Percentiles rank a stretch among this genome's conserved stretches.
Evolutionary conservation across 2,329 filamentous ascomycete species (phyloP).

Genomic region (Chrysoporthe austroafricana): DNA sequence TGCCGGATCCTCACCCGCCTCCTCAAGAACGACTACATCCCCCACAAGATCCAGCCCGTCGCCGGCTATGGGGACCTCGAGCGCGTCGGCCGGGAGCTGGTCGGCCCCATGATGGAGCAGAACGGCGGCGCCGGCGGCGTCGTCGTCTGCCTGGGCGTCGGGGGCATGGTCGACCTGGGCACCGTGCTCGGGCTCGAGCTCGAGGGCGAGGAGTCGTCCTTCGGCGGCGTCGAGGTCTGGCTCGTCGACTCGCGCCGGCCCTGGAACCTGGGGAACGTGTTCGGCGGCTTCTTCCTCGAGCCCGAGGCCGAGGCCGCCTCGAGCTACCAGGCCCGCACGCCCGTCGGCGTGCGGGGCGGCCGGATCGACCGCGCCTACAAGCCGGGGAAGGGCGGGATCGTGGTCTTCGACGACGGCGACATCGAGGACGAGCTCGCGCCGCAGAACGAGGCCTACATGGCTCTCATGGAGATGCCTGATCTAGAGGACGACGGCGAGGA

Average conservation of each 20-base stretch:
- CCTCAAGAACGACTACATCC: slow-evolving; percentile 97
- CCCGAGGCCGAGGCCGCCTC: slow-evolving; percentile 51
- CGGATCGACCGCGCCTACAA: slow-evolving; percentile 73
- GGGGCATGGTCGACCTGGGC: slow-evolving; percentile 86
- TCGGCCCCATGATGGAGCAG: slow-evolving; percentile 83
- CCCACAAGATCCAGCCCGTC: slow-evolving; percentile 95
- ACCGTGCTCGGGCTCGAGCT: slow-evolving; percentile 75
- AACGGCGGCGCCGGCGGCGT: slow-evolving; percentile 85
- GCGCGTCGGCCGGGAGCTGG: slow-evolving; percentile 75
- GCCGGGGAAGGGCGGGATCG: slow-evolving; percentile 81
- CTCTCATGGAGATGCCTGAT: slow-evolving; percentile 89
- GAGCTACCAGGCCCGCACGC: slow-evolving; percentile 56
- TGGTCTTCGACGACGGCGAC: slow-evolving; percentile 96
- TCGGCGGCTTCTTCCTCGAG: slow-evolving; percentile 71
- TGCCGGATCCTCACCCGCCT: slow-evolving; percentile 91
- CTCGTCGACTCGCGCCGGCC: slow-evolving; percentile 88
- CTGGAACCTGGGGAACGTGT: slow-evolving; percentile 94
- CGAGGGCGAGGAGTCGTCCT: slow-evolving; percentile 67
- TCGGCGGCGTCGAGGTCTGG: slow-evolving; percentile 93
- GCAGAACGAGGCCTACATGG: slow-evolving; percentile 82
- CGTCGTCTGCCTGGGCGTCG: slow-evolving; percentile 90
- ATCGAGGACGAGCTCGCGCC: slow-evolving; percentile 78
- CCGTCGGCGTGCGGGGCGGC: slow-evolving; percentile 72
- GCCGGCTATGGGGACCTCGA: slow-evolving; percentile 89
- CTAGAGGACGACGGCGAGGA: slow-evolving; percentile 74